Base-by-base conservation (phyloP, 225 moss, liverwort and hornwort genomes). In the Asterella californica region DNA sequence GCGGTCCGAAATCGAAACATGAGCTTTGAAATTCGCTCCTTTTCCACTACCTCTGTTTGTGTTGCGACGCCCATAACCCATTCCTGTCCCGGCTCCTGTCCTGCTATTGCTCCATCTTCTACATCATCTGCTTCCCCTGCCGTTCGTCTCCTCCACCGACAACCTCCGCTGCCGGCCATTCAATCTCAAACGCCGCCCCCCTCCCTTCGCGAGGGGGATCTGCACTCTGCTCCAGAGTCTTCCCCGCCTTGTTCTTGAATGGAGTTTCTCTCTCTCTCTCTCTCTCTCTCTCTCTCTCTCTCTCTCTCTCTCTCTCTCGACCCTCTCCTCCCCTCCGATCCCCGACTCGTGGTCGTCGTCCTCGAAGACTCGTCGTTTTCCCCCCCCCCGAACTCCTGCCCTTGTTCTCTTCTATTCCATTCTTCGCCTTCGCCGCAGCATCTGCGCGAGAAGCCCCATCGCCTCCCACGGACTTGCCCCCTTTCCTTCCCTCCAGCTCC, bases 1-100 rank as follows among this genome's bases (percentile, higher is more conserved):
- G 79, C 6, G 10, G 79, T 36, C 17, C 79, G 79, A 55, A 79
- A 79, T 53, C 79, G 79, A 27, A 70, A 79, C 79, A 79, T 79
- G 8, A 70, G 55, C 68, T 70, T 79, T 33, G 70, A 79, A 33
- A 79, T 50, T 17, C 79, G 30, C 69, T 79, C 79, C 50, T 79
- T 68, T 9, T 53, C 68, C 33, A 68, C 79, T 48, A 66, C 64
- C 17, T 78, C 64, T 24, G 57, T 38, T 46, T 46, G 27, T 67
- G 47, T 34, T 54, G 67, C 30, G 15, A 52, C 52, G 11, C 70
- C 79, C 53, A 79, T 33, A 52, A 52, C 49, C 79, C 79, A 79
- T 78, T 78, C 78, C 78, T 78, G 64, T 21, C 37, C 19, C 6
- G 17, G 22, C 5, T 17, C 30, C 52, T 14, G 50, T 29, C 74